phyloP scores from a whole-genome alignment of 1,284 basidiomycete species.

The Earliella scabrosa region DNA sequence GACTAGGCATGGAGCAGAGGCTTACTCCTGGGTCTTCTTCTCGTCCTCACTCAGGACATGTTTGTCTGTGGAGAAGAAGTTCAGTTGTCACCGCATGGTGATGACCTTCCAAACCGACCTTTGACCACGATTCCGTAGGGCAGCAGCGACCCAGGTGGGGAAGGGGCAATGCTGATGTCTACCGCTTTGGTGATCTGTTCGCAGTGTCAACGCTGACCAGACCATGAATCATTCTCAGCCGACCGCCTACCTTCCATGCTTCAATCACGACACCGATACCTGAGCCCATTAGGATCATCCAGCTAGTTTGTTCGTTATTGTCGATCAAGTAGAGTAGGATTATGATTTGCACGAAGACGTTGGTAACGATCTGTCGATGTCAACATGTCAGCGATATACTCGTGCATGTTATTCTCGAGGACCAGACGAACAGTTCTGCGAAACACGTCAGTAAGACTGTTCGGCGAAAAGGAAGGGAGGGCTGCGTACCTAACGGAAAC shows the following conservation, averaged over 20 bases:
- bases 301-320: constrained; percentile 93
- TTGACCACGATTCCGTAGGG: constrained; percentile 86
- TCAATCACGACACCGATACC: constrained; percentile 90
- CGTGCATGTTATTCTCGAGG: not conserved
- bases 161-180: constrained; percentile 72
- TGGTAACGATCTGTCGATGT: constrained; percentile 77
- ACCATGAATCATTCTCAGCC: not conserved
- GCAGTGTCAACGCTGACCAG: not conserved
- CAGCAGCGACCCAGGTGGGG: constrained; percentile 63
- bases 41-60: constrained; percentile 94
- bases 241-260: constrained; percentile 85
- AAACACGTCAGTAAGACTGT: constrained; percentile 10
- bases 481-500: constrained; percentile 74
- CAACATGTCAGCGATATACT: not conserved
- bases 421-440: constrained; percentile 45
- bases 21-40: constrained; percentile 96
- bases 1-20: constrained; percentile 1
- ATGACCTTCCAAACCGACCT: constrained; percentile 46
- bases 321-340: constrained; percentile 94
- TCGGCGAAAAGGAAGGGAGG: not conserved
- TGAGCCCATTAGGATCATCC: constrained; percentile 93
- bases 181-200: constrained; percentile 83
- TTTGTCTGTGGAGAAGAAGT: constrained; percentile 68
- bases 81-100: not conserved
- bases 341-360: constrained; percentile 90